Percentiles rank a stretch among this genome's conserved stretches.
phyloP scores from a whole-genome alignment of 1,284 basidiomycete genomes.

The Cutaneotrichosporon cavernicola region DNA sequence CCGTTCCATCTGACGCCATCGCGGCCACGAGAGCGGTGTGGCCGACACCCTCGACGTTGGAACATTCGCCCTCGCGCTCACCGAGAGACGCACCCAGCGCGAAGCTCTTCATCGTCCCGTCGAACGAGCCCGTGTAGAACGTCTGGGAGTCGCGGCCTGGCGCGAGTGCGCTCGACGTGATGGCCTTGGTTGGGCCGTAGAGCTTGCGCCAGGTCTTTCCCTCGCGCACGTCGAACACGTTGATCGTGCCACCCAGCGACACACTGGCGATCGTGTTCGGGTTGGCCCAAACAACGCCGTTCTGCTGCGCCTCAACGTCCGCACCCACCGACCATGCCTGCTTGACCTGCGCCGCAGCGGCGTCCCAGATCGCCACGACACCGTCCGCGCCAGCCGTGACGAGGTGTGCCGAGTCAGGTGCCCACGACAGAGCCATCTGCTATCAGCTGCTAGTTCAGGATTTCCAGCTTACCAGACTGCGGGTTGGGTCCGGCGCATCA shows the following conservation, averaged over 20 bases:
- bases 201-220: conserved; percentile 64
- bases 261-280: conserved; percentile 76
- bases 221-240: conserved; percentile 74
- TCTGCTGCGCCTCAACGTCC: conserved; percentile 72
- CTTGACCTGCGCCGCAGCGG: conserved; percentile 65
- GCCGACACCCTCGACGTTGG: conserved; percentile 62
- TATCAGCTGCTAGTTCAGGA: conserved; percentile 49
- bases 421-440: conserved; percentile 74
- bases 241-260: conserved; percentile 78
- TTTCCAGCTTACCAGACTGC: conserved; percentile 57
- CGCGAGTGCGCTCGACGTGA: conserved; percentile 64
- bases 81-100: conserved; percentile 30
- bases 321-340: conserved; percentile 70
- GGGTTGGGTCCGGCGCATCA: conserved; percentile 54
- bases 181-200: conserved; percentile 72
- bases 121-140: conserved; percentile 78
- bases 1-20: conserved; percentile 56
- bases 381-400: conserved; percentile 84
- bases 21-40: conserved; percentile 72
- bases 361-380: conserved; percentile 86
- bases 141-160: conserved; percentile 54
- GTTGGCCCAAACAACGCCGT: conserved; percentile 80
- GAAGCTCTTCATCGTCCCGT: conserved; percentile 74
- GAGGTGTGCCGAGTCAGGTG: conserved; percentile 68
- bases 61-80: conserved; percentile 53